Evolutionary conservation across 73 alveolate genomes (phyloP).

Genomic region (Blepharisma stoltei): DNA sequence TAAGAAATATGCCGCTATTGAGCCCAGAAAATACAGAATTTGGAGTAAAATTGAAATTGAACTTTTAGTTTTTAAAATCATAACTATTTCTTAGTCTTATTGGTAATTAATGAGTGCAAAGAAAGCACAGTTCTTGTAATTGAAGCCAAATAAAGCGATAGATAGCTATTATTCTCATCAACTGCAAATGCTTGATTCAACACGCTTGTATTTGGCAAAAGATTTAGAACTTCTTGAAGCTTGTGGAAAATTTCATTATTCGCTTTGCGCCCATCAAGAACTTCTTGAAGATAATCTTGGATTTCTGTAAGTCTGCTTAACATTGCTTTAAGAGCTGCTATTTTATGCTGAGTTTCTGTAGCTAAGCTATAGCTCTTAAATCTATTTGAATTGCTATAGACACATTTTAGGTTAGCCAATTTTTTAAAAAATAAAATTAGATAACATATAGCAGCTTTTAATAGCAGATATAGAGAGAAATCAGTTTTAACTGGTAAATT

Average conservation of each 20-base stretch:
- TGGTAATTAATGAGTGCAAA: slow-evolving; percentile 24
- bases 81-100: slow-evolving; percentile 12
- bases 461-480: no score
- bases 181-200: slow-evolving; percentile 14
- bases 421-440: no score
- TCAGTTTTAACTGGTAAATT: no score
- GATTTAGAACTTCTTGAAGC: slow-evolving; percentile 59
- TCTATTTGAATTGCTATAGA: no score
- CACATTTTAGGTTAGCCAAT: no score
- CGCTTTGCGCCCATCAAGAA: slow-evolving; percentile 42
- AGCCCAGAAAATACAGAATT: no score
- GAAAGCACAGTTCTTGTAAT: slow-evolving; percentile 18
- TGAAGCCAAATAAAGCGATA: slow-evolving; percentile 18
- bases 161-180: slow-evolving; percentile 18
- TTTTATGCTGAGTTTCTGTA: slow-evolving; percentile 55
- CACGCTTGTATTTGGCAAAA: slow-evolving; percentile 43
- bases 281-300: slow-evolving; percentile 40
- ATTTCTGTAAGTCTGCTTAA: slow-evolving; percentile 45
- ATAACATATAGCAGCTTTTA: no score
- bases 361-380: no score
- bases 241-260: slow-evolving; percentile 47
- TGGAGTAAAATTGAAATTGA: no score
- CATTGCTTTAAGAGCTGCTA: slow-evolving; percentile 46
- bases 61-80: no score
- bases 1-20: no score